Evolutionary conservation across 495 filamentous ascomycete genomes (phyloP), one percentile per base, ranked within the genome.

Genomic region (Aspergillus ellipticus): DNA sequence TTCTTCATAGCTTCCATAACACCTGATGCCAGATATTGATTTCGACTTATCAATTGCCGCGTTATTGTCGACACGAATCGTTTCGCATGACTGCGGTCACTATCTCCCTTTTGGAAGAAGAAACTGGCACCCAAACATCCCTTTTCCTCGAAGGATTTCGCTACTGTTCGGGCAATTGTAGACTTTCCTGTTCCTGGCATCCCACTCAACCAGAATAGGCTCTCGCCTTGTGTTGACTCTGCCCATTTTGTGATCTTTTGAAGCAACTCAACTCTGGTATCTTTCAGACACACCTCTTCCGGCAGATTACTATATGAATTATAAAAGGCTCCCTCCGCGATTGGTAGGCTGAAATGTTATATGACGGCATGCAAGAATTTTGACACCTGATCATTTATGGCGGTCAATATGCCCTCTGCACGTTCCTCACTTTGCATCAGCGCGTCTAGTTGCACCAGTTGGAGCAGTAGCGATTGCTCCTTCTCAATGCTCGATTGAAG

Each of bases 31-130:
- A 78, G 31, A 11, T n/a, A 9, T 4, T 66, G 69, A 19, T 65
- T 52, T 46, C 48, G 49, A 21, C 41, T 56, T 8, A 66, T 60
- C 19, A 82, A 60, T 48, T 81, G 72, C 33, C 46, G 13, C n/a
- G 71, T 68, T 41, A 82, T 71, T 1, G 72, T 77, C 3, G 76
- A 56, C 51, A 81, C 70, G 51, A 81, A 62, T 42, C 65, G 65
- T 8, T 19, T 53, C n/a, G 70, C 71, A 37, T 61, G 65, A n/a
- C 66, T 66, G 49, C 66, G 64, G 48, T 79, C 74, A 2, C 67
- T 62, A 6, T 73, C 69, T 19, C 73, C 69, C 55, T 66, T 70
- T 37, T 73, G 74, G 62, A 81, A 82, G 65, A 82, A 78, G 63
- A 80, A 79, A 59, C 68, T 77, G 1, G 60, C 68, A 6, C 58